Base-by-base conservation (phyloP, 345 rosid genomes). In the Citrus maxima region DNA sequence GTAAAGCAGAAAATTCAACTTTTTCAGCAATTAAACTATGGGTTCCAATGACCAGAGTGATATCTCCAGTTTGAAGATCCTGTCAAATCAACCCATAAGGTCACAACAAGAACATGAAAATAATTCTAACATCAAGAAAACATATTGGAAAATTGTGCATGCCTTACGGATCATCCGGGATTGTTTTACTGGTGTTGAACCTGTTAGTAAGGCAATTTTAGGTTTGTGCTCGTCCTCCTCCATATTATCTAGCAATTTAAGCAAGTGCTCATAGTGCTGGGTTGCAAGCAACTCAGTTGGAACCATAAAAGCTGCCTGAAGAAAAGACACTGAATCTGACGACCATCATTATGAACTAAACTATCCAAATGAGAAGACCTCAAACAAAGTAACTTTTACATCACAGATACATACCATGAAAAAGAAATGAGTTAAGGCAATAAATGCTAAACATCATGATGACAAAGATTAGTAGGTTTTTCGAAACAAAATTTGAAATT, bases 291-390 rank as follows among this genome's bases (percentile, higher is more conserved):
- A 88, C 87, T 96, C 99, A 34, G 99, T 94, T 56, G 99, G 98
- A 80, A 90, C 98, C 99, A 96, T 96, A 89, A 94, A 90, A 83
- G 99, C 98, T 79, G 97, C 98, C 99, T 94, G 86, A 78, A 85
- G 71, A 49, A 18, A 56, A 68, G 70, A 76, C 63, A 70, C 49
- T 65, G 24, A 54, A 35, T 76, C 64, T 16, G 24, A 56, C 8
- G 16, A 56, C 16, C 66, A 55, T 67, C 58, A 35, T 67, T 55
- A 32, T 75, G n/a, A 7, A 56, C 73, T 34, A 25, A 46, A 2
- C 46, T 25, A 67, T 67, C 9, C 60, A 38, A 55, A n/a, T 67
- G 67, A 22, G 49, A 66, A 66, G 27, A 35, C 27, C 70, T 66
- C 12, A 35, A 63, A 4, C 22, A 21, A 66, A 66, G 25, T 66